These are phyloP conservation scores for Stevia rebaudiana DNA, from an alignment of 140 eudicot species.

Conservation along the genomic window DNA sequence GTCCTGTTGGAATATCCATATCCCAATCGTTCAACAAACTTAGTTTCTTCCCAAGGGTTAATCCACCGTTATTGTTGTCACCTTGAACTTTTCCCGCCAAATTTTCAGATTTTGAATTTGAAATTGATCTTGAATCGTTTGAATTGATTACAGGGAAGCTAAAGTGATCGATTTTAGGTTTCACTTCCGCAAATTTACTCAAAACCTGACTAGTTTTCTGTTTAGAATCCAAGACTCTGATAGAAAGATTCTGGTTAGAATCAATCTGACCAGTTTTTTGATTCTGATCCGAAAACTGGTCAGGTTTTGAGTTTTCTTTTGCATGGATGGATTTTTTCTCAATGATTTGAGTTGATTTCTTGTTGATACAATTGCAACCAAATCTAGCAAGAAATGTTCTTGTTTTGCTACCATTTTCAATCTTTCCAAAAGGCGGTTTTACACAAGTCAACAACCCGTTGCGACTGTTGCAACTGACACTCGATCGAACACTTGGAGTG, in stretches of 20 bases:
- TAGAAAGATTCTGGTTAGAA: too few species aligned
- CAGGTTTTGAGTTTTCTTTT: conserved; percentile 4
- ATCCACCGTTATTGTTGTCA: conserved; percentile 4
- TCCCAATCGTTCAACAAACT: conserved; percentile 34
- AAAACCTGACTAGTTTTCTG: too few species aligned
- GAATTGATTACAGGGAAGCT: conserved; percentile 41
- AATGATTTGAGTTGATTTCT: conserved; percentile 42
- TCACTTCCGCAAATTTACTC: conserved; percentile 19
- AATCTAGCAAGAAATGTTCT: conserved; percentile 45
- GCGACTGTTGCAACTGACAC: conserved; percentile 57
- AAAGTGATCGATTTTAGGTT: conserved; percentile 27
- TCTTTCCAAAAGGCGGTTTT: too few species aligned
- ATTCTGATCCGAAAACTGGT: conserved; percentile 13
- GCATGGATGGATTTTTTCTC: conserved; percentile 15
- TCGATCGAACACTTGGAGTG: conserved; percentile 62
- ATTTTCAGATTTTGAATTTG: conserved; percentile 16
- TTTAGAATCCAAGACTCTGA: too few species aligned
- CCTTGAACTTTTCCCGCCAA: conserved; percentile 30
- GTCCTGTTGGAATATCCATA: conserved; percentile 34
- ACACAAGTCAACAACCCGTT: too few species aligned
- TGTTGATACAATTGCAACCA: conserved; percentile 53
- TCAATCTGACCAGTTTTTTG: too few species aligned
- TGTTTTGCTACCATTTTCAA: too few species aligned
- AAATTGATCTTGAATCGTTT: conserved; percentile 11
- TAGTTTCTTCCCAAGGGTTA: too few species aligned